Evolutionary conservation across 495 filamentous ascomycete genomes (phyloP).

Genomic region (Hypomontagnella submonticulosa): DNA sequence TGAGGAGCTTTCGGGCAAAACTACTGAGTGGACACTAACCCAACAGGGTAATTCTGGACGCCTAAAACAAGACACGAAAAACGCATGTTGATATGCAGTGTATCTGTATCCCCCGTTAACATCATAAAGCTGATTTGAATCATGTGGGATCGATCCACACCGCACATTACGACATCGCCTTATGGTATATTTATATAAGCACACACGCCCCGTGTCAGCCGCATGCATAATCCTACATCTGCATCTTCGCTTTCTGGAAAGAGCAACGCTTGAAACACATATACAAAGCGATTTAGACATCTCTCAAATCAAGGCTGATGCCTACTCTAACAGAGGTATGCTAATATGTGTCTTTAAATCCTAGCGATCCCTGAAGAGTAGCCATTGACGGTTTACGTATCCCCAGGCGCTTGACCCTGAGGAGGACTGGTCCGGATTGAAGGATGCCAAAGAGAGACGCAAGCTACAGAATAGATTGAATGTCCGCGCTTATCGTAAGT

Average conservation of each 20-base stretch:
- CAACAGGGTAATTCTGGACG: no score
- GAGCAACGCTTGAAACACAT: no score
- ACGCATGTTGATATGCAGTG: no score
- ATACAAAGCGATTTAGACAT: no score
- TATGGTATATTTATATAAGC: no score
- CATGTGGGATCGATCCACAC: no score
- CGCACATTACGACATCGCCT: no score
- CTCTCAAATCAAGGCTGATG: constrained; percentile 2
- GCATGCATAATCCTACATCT: background rate
- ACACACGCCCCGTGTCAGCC: no score
- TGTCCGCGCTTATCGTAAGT: constrained; percentile 46
- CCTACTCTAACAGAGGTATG: constrained; percentile 30
- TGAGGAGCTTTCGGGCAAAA: constrained; percentile 21
- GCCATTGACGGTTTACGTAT: constrained; percentile 4
- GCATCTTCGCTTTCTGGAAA: no score
- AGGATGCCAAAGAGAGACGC: constrained; percentile 42
- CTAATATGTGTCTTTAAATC: background rate
- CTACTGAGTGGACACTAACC: constrained; percentile 25
- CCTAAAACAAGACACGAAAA: no score
- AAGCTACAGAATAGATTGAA: constrained; percentile 48
- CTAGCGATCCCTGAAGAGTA: background rate
- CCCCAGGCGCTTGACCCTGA: constrained; percentile 35
- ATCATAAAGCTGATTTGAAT: no score
- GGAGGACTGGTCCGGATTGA: constrained; percentile 49
- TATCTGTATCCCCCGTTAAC: no score